Evolutionary conservation across 306 rosid genomes (phyloP), one percentile per base, ranked within the genome.

Genomic region (Amphicarpaea edgeworthii): DNA sequence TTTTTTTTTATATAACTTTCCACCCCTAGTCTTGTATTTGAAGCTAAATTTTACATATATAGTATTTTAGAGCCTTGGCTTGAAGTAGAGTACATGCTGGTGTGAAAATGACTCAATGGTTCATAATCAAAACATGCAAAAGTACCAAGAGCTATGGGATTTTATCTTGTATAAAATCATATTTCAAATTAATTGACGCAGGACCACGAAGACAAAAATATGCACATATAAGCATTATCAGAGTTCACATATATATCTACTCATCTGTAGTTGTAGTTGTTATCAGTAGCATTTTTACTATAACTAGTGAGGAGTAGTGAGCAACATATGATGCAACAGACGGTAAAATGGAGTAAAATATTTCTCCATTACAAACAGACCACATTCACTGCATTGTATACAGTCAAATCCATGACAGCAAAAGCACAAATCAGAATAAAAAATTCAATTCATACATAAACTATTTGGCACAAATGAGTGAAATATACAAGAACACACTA

Each of bases 41-140:
- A 61, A 28, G 26, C 26, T 68, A 46, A 28, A n/a, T 28, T 50
- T 50, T 70, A 11, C 32, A 16, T 50, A 16, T 21, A 64, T 64
- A 64, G 46, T 32, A 51, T 11, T 17, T 19, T 37, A 53, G 28
- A 50, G 38, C 11, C 75, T 20, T 34, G n/a, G 10, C 75, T 20
- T 34, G n/a, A 16, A 14, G n/a, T n/a, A n/a, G 28, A 47, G 42
- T 14, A 53, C 38, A 70, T 43, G 75, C 70, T 34, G 79, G 79
- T 73, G 63, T n/a, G 83, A 73, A 65, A 73, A 68, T 67, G 84
- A 73, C 84, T 37, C 37, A 17, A 58, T 57, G 80, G 71, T 67
- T 47, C 49, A 67, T n/a, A n/a, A n/a, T 28, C 32, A 28, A 30
- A 74, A 68, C 50, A 75, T 62, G 53, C 42, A 62, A 71, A 49